phyloP scores from a whole-genome alignment of 164 flowering plant genomes.

The Buxus sempervirens region DNA sequence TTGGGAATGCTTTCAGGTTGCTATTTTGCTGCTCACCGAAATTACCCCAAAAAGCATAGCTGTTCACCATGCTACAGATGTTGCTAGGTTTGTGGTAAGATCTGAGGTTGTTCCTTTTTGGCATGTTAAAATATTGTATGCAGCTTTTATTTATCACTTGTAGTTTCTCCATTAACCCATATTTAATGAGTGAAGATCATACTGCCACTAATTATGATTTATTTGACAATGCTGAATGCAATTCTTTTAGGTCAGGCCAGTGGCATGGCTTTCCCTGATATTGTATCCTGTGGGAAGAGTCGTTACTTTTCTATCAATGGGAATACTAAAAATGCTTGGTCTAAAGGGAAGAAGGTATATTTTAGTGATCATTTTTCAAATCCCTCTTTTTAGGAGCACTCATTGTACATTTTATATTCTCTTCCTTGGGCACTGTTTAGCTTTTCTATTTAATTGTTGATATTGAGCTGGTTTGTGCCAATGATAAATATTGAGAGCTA shows the following conservation, averaged over 20 bases:
- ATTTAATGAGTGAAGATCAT: background rate
- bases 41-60: slow-evolving; percentile 98
- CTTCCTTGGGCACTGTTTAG: background rate
- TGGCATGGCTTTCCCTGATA: slow-evolving; percentile 96
- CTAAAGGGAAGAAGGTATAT: slow-evolving; percentile 84
- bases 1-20: slow-evolving; percentile 55
- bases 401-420: background rate
- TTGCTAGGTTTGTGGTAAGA: slow-evolving; percentile 96
- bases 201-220: background rate
- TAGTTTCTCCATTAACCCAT: background rate
- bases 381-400: background rate
- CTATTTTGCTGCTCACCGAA: slow-evolving; percentile 91
- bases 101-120: slow-evolving; percentile 3
- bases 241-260: slow-evolving; percentile 90
- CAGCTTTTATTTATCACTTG: background rate
- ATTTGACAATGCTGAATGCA: slow-evolving; percentile 20
- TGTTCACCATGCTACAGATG: slow-evolving; percentile 93
- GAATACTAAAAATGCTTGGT: slow-evolving; percentile 91
- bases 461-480: no score
- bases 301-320: slow-evolving; percentile 86
- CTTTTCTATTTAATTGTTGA: no score
- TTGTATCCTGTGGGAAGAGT: slow-evolving; percentile 98
- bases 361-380: background rate
- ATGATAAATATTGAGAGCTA: no score
- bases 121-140: background rate